Base-by-base conservation (phyloP, 140 eudicot species). In the Oenanthe javanica region DNA sequence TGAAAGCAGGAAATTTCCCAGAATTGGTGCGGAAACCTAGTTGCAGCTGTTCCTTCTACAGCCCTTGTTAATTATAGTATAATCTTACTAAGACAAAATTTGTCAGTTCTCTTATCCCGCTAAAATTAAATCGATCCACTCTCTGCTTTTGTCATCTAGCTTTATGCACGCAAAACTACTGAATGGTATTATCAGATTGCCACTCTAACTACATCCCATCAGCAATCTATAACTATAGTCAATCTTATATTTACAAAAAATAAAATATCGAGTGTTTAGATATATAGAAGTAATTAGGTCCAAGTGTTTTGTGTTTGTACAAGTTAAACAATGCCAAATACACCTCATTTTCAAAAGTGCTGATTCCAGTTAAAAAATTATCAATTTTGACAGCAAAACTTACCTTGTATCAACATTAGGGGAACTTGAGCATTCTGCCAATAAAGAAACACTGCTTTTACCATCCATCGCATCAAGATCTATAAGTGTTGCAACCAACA, bases 391-490 rank as follows among this genome's bases (percentile, higher is more conserved):
- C 16, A 43, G 79, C 31, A 77, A 72, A 70, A 47, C 54, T n/a
- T 86, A 90, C 99, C 99, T 92, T 66, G 97, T 95, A 81, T 90
- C 88, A 63, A 84, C 99, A 79, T 95, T 97, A 36, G 97, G 99
- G 77, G 99, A 95, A 75, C 88, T 92, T 77, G 97, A 95, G 84
- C 96, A 90, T 84, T 95, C 97, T 9, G 92, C 97, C 88, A 92
- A 84, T 74, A 92, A 86, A 0, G 97, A 90, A 16, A 89, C 97
- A 76, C 97, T 95, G n/a, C 97, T 90, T 91, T 95, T 95, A 67
- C 97, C 92, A 81, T 95, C 99, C 97, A 95, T 92, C 63, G 99
- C 99, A 88, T 95, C 97, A 42, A 95, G 97, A 91, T 95, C 98
- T 76, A 92, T 92, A 57, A 95, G 91, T 82, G 99, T 88, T 74